These are phyloP conservation scores for Silene latifolia DNA, from an alignment of 148 eudicot species.

Conservation along the genomic window DNA sequence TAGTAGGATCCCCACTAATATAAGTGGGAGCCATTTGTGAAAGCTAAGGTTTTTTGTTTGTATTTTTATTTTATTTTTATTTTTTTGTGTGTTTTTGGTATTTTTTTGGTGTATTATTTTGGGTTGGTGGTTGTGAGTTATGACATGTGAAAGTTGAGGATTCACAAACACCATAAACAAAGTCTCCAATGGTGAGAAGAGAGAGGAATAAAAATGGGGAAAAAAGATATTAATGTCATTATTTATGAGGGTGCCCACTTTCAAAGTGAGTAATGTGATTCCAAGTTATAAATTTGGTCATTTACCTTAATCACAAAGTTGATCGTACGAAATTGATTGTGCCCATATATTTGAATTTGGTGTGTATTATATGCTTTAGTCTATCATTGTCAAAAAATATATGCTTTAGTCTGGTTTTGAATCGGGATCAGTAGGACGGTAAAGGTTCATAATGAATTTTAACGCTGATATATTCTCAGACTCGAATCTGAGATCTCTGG, in stretches of 20 bases:
- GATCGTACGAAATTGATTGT: too few relatives aligned
- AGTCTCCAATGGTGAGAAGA: conserved; percentile 30
- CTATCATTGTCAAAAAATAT: too few relatives aligned
- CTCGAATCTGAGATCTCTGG: too few relatives aligned
- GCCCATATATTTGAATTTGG: too few relatives aligned
- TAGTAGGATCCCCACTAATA: conserved; percentile 25
- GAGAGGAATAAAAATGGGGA: conserved; percentile 5
- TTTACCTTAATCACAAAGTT: too few relatives aligned
- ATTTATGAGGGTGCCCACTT: conserved; percentile 21
- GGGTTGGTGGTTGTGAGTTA: conserved; percentile 14
- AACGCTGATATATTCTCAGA: too few relatives aligned
- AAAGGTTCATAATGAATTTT: too few relatives aligned
- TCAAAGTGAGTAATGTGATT: background rate
- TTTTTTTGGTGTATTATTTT: background rate
- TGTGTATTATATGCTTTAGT: too few relatives aligned
- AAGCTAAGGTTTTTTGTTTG: conserved; percentile 17
- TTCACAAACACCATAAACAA: conserved; percentile 29
- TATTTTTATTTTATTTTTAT: too few relatives aligned
- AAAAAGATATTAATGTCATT: background rate
- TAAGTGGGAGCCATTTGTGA: conserved; percentile 34
- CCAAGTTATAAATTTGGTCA: too few relatives aligned
- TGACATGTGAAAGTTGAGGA: conserved; percentile 1
- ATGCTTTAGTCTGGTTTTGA: too few relatives aligned
- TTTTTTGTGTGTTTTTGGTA: background rate
- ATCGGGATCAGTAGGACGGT: too few relatives aligned